Percentiles rank a stretch among this genome's conserved stretches.
Conservation (phyloP, 345 rosid species). For the Rhizophora mangle region DNA sequence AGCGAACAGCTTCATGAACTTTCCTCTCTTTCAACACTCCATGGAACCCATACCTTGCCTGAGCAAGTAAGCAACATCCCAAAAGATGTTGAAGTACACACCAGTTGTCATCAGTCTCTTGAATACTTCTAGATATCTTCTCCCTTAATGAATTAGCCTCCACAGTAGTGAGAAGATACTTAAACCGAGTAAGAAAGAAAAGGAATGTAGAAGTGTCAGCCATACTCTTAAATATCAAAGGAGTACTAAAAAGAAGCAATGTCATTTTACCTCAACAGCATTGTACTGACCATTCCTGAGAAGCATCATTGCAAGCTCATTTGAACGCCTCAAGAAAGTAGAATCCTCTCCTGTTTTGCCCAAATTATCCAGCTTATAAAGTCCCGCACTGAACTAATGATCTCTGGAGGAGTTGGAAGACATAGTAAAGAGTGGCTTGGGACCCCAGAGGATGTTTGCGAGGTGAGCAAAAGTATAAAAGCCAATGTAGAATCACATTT, state of each 20-base stretch:
- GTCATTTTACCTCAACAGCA: slow-evolving; percentile 73
- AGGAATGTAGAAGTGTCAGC: slow-evolving; percentile 15
- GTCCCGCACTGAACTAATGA: slow-evolving; percentile 50
- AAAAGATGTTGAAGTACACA: slow-evolving; percentile 83
- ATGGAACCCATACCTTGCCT: slow-evolving; percentile 58
- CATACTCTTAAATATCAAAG: slow-evolving; percentile 14
- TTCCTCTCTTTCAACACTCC: slow-evolving; percentile 64
- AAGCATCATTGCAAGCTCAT: slow-evolving; percentile 67
- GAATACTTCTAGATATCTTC: slow-evolving; percentile 62
- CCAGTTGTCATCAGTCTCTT: slow-evolving; percentile 74
- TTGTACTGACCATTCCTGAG: slow-evolving; percentile 74
- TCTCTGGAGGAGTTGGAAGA: slow-evolving; percentile 57
- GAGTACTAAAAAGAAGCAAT: not conserved
- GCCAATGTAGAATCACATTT: slow-evolving; percentile 81
- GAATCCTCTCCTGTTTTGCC: slow-evolving; percentile 62
- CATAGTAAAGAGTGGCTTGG: slow-evolving; percentile 23
- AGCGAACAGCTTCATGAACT: slow-evolving; percentile 71
- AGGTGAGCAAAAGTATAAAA: slow-evolving; percentile 51
- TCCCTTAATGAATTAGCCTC: slow-evolving; percentile 69
- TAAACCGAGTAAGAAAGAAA: slow-evolving; percentile 5
- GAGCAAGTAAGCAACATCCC: slow-evolving; percentile 87
- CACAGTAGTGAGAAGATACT: slow-evolving; percentile 63
- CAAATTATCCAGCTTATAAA: slow-evolving; percentile 81
- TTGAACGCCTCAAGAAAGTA: slow-evolving; percentile 61
- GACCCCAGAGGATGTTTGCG: slow-evolving; percentile 37